A percentile compares a stretch with the other conserved stretches of the same genome.
Conservation (phyloP, 768 basidiomycete genomes). For the Hortiboletus campestris region DNA sequence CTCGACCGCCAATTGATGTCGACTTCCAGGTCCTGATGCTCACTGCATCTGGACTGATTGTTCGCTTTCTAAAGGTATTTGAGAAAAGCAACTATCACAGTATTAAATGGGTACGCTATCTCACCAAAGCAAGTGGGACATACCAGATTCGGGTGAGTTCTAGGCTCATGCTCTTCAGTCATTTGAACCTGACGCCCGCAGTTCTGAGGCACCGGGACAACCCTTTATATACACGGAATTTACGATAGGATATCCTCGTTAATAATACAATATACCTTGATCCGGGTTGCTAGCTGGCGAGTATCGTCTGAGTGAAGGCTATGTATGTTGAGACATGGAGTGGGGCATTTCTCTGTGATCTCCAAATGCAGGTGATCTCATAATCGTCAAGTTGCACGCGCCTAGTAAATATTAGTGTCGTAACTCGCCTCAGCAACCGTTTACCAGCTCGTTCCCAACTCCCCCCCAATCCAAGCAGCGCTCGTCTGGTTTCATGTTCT, state of each 20-base stretch:
- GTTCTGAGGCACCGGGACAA: conserved; percentile 26
- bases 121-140: conserved; percentile 89
- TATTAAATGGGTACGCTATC: conserved; percentile 93
- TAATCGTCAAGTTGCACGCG: conserved; percentile 1
- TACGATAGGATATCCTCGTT: conserved; percentile 26
- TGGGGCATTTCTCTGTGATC: conserved; percentile 6
- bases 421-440: conserved; percentile 21
- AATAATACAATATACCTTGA: conserved; percentile 28
- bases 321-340: neutral
- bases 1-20: conserved; percentile 94
- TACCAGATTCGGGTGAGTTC: conserved; percentile 90
- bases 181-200: conserved; percentile 3
- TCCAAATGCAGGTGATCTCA: conserved; percentile 29
- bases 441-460: conserved; percentile 10
- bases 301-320: neutral
- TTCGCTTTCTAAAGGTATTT: conserved; percentile 97
- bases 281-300: neutral
- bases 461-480: conserved; percentile 11
- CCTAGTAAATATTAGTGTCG: conserved; percentile 10
- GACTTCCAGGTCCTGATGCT: conserved; percentile 99
- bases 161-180: neutral
- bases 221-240: conserved; percentile 22
- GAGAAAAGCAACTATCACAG: conserved; percentile 94
- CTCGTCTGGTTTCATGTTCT: conserved; percentile 40
- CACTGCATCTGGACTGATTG: conserved; percentile 92